phyloP scores from a whole-genome alignment of 2,329 filamentous ascomycete genomes.

The Seiridium unicorne region DNA sequence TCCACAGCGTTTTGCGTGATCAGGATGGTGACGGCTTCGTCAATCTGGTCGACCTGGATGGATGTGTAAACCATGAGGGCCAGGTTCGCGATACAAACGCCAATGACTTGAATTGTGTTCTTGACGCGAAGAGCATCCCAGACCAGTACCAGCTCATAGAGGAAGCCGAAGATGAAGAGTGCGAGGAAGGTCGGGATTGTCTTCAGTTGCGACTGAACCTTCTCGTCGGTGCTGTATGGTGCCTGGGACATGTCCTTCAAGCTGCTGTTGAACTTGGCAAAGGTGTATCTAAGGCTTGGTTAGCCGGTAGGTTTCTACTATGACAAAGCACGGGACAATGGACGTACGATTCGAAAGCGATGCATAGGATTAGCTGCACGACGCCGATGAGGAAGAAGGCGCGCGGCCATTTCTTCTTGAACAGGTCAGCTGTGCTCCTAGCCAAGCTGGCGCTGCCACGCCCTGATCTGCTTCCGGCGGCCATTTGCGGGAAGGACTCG shows the following conservation, averaged over 20 bases:
- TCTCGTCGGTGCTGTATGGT: constrained; percentile 34
- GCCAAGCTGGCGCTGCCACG: constrained; percentile 28
- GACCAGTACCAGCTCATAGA: constrained; percentile 86
- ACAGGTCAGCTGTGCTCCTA: constrained; percentile 65
- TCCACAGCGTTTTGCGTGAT: constrained; percentile 40
- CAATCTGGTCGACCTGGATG: constrained; percentile 89
- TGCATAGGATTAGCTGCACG: constrained; percentile 74
- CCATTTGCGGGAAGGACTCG: constrained; percentile 28
- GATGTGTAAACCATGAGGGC: constrained; percentile 90
- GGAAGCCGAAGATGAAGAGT: constrained; percentile 94
- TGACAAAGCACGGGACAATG: background rate
- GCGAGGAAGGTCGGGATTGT: constrained; percentile 94
- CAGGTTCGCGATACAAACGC: constrained; percentile 87
- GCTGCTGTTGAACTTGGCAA: constrained; percentile 76
- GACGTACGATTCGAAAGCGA: constrained; percentile 82
- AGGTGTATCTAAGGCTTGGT: constrained; percentile 68
- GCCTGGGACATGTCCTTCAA: constrained; percentile 36
- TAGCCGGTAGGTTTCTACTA: background rate
- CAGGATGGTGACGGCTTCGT: constrained; percentile 65
- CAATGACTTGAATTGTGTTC: constrained; percentile 98
- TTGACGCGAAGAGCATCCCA: constrained; percentile 93
- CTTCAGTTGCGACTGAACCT: constrained; percentile 52
- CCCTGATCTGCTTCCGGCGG: constrained; percentile 29
- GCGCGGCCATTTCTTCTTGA: constrained; percentile 86
- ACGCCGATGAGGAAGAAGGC: constrained; percentile 73